Base-by-base conservation (phyloP, 306 rosid genomes). In the Pyrus bretschneideri region DNA sequence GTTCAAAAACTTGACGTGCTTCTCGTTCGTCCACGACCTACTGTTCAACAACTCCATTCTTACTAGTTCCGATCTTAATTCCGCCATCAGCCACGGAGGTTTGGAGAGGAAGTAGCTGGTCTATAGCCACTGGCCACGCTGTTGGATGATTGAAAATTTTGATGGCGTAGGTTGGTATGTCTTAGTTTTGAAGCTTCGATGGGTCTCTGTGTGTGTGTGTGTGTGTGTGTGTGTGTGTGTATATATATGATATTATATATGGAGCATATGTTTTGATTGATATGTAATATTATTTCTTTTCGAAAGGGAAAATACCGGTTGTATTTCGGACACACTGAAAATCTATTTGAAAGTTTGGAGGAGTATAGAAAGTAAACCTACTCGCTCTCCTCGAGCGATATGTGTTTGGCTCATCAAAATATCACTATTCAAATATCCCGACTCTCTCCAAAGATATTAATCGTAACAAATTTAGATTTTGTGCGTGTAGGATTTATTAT, bases 1-100 rank as follows among this genome's bases (percentile, higher is more conserved):
- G 83, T 86, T 91, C 38, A 94, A 84, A 84, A 80, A 94, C 46
- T 58, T 80, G 51, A 85, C 4, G 80, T 94, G 98, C 83, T 90
- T 91, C 88, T 94, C 93, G 42, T 94, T 70, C 2, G 98, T 94
- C 98, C 98, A 91, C 54, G 31, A 72, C 70, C 72, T 70, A 8
- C 83, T 71, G 76, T 84, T 52, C 11, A 74, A 69, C 30, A 72
- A 45, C 38, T 72, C 79, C 87, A 80, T 76, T 27, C 23, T 19
- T 7, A 61, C 29, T 8, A 11, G 25, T n/a, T 52, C 40, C 17
- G 30, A 49, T n/a, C 21, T 51, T 51, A 51, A 51, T 15, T 51
- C 55, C 0, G 21, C 21, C 55, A 18, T 9, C 55, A 51, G 21
- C 21, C 17, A 15, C 29, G 35, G 33, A 25, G 61, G 18, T 71